phyloP scores from a whole-genome alignment of 179 eudicot species.

The Silene noctiflora region DNA sequence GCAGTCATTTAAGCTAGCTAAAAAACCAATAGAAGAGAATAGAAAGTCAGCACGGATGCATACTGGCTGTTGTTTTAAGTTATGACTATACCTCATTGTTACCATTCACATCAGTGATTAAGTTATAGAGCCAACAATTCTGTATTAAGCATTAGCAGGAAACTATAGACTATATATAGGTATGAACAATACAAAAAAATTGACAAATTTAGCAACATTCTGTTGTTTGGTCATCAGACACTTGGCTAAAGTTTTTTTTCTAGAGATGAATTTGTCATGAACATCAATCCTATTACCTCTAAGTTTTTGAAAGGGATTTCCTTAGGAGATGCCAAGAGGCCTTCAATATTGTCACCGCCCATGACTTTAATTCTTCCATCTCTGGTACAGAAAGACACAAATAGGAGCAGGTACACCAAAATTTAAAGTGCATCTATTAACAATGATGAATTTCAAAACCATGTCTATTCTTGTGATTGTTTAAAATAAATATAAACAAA shows the following conservation, averaged over 20 bases:
- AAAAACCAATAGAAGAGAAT: neutral
- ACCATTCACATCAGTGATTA: neutral
- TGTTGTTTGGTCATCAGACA: neutral
- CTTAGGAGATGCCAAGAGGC: constrained; percentile 77
- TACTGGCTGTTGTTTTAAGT: neutral
- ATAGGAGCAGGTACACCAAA: constrained; percentile 1
- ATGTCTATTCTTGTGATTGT: neutral
- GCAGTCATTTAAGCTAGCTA: neutral
- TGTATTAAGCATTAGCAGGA: neutral
- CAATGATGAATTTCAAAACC: neutral
- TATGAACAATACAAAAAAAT: neutral
- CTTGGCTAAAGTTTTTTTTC: neutral
- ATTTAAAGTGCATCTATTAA: neutral
- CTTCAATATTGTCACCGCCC: constrained; percentile 86
- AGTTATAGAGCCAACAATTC: neutral
- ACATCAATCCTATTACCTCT: constrained; percentile 49
- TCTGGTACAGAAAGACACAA: constrained; percentile 36
- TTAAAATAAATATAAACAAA: neutral
- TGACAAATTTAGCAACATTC: neutral
- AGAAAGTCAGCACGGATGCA: neutral
- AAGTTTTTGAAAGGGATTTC: constrained; percentile 66
- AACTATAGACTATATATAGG: neutral
- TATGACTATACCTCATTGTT: too few relatives aligned
- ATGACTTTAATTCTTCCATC: constrained; percentile 95
- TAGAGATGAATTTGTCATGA: neutral